Base-by-base conservation (phyloP, 441 rosid genomes). In the Adansonia grandidieri region DNA sequence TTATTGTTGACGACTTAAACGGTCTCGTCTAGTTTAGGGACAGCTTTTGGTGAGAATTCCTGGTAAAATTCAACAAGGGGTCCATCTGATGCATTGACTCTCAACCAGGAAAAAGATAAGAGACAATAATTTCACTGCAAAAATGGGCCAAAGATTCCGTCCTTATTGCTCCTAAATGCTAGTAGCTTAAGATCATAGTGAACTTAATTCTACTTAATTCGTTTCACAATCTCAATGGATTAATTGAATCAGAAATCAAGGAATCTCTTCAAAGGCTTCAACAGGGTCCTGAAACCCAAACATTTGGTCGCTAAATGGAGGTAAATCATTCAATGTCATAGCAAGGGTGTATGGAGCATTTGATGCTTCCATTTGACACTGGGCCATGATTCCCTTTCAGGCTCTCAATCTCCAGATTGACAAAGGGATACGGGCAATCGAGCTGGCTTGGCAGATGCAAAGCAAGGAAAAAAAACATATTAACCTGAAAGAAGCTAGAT, bases 381-480 rank as follows among this genome's bases (percentile, higher is more conserved):
- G 42, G 54, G 42, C 57, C 73, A 48, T 0, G 10, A 32, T 63
- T 15, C 45, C 19, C 9, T 13, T 11, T 37, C 42, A 37, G 0
- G 14, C 19, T 32, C 42, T 2, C 67, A 28, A 13, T 63, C n/a
- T 10, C n/a, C 17, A 32, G 19, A 63, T 28, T 14, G 67, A 17
- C 17, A 5, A 62, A 11, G 0, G 3, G 9, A 62, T 13, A 28
- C 42, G 1, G 37, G 73, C 17, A 68, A 60, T 75, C 51, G 65
- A 80, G 81, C 80, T 77, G 75, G 80, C 32, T 13, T 53, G 71
- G 62, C 80, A 53, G 51, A 57, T 54, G 15, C 58, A 28, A 72
- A 74, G 47, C 83, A 37, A 37, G 50, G 9, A 2, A 24, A 68
- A 40, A 40, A 67, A 32, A 74, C 74, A 80, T 61, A 75, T 51